These are phyloP conservation scores for Coelastrella sp. DNA, from an alignment of 139 green algal species.

Conservation along the genomic window DNA sequence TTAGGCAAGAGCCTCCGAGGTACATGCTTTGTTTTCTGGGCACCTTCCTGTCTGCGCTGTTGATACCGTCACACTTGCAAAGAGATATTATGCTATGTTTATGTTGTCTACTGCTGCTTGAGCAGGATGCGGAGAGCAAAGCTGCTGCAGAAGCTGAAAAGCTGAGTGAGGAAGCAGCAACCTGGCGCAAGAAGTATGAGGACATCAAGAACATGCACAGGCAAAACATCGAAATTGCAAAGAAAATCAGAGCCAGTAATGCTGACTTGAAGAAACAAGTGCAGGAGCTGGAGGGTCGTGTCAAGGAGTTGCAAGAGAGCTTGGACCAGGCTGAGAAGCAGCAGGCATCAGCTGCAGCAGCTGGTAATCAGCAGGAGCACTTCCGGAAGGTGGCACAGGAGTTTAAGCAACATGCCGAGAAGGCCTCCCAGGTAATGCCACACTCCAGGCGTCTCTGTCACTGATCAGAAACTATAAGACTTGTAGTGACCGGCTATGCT, in stretches of 20 bases:
- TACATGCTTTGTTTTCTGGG: too few species aligned
- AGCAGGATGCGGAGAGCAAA: background rate
- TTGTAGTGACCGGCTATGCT: too few species aligned
- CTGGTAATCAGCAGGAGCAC: constrained; percentile 3
- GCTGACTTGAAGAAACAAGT: background rate
- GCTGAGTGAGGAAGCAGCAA: too few species aligned
- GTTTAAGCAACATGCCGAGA: background rate
- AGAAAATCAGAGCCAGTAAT: constrained; percentile 4
- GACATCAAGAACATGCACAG: background rate
- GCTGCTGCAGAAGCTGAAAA: background rate
- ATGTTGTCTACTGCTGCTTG: too few species aligned
- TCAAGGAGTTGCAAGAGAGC: constrained; percentile 6
- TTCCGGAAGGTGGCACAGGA: background rate
- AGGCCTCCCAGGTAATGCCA: background rate
- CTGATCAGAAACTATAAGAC: too few species aligned
- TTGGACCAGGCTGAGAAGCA: background rate
- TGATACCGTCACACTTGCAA: too few species aligned
- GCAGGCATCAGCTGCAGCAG: background rate
- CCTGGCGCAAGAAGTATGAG: background rate
- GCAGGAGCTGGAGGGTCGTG: background rate
- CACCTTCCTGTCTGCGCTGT: too few species aligned
- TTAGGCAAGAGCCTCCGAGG: too few species aligned
- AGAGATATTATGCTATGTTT: too few species aligned
- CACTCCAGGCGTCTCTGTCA: too few species aligned
- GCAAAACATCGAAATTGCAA: background rate